Conservation (phyloP, 441 rosid species). For the Eugenia klotzschiana region DNA sequence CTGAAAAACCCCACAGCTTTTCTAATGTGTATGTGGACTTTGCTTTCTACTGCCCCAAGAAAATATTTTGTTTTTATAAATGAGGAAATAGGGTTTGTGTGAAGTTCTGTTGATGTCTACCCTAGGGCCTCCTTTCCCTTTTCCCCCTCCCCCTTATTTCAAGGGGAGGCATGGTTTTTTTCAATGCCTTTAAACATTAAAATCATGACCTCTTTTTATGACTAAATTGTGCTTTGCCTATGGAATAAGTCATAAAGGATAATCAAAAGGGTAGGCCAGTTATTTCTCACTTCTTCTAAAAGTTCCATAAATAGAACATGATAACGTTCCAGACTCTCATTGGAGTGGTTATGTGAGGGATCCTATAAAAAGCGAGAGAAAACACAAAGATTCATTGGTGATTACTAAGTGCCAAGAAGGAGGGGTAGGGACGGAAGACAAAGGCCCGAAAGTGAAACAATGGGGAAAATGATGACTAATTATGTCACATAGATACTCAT, state of each 20-base stretch:
- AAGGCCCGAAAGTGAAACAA: conserved; percentile 23
- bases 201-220: neutral
- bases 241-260: neutral
- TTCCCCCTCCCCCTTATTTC: neutral
- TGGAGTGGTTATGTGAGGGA: neutral
- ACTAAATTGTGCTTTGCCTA: neutral
- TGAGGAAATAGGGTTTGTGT: neutral
- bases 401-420: conserved; percentile 11
- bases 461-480: conserved; percentile 36
- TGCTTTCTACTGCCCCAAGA: conserved; percentile 14
- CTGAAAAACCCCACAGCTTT: conserved; percentile 14
- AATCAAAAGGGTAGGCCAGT: neutral
- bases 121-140: neutral
- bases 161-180: neutral
- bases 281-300: neutral
- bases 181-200: neutral
- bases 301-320: neutral
- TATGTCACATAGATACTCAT: conserved; percentile 42
- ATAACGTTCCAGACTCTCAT: neutral
- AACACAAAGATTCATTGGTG: conserved; percentile 4
- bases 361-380: neutral
- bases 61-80: conserved; percentile 1
- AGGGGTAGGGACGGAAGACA: conserved; percentile 16
- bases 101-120: neutral
- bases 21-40: neutral